Conservation (phyloP, 345 rosid species). For the Citrus glauca region DNA sequence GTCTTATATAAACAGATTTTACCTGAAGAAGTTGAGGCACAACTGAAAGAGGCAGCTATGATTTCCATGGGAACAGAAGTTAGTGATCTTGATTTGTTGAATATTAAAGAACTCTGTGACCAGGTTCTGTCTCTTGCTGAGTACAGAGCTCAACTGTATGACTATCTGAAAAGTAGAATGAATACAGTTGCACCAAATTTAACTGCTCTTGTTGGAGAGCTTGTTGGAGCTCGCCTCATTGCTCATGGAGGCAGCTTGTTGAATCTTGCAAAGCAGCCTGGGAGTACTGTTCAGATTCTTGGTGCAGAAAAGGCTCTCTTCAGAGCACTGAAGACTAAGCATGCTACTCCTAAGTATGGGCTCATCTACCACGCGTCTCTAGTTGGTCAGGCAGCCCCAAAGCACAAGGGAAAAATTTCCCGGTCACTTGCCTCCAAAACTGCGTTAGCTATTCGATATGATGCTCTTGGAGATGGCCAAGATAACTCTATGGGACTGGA, state of each 20-base stretch:
- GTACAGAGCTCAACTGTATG: constrained; percentile 87
- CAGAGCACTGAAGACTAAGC: constrained; percentile 92
- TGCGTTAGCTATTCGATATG: constrained; percentile 69
- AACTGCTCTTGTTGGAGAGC: constrained; percentile 94
- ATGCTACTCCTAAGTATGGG: constrained; percentile 88
- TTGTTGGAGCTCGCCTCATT: constrained; percentile 92
- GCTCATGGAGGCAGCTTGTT: constrained; percentile 93
- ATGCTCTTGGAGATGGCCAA: constrained; percentile 83
- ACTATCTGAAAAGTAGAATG: constrained; percentile 88
- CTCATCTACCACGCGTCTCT: constrained; percentile 84
- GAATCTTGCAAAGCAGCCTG: constrained; percentile 93
- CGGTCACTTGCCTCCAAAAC: constrained; percentile 89
- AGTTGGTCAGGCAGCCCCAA: constrained; percentile 86
- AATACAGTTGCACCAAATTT: constrained; percentile 89
- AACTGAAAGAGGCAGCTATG: constrained; percentile 76
- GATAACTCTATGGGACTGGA: constrained; percentile 84
- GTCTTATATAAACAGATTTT: constrained; percentile 38
- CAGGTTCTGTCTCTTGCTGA: constrained; percentile 87
- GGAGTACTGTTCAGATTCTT: constrained; percentile 92
- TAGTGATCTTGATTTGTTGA: constrained; percentile 69
- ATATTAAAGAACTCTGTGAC: constrained; percentile 77
- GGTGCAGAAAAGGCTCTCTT: constrained; percentile 95
- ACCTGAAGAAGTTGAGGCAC: constrained; percentile 68
- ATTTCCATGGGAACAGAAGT: constrained; percentile 97
- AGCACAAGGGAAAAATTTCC: constrained; percentile 81